phyloP scores from a whole-genome alignment of 805 yeast species.

The Candida orba region DNA sequence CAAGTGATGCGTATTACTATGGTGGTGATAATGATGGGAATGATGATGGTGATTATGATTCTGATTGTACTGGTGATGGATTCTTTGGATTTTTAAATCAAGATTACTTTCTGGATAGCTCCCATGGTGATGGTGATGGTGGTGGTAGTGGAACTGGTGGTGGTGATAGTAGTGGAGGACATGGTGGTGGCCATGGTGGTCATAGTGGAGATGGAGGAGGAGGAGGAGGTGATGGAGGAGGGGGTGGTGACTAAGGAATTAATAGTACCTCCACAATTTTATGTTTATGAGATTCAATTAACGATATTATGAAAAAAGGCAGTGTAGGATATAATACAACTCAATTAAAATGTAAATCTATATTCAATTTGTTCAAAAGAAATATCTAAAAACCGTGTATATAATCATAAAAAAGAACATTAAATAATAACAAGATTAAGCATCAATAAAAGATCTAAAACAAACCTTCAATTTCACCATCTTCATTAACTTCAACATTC shows the following conservation, averaged over 20 bases:
- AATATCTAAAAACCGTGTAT: background rate
- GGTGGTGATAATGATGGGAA: too few species aligned
- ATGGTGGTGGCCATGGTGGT: background rate
- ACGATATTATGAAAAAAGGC: too few species aligned
- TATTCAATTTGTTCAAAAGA: background rate
- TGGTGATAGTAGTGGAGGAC: background rate
- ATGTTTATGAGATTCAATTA: too few species aligned
- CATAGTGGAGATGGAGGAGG: background rate
- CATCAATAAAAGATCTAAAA: constrained; percentile 43
- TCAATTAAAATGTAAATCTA: too few species aligned
- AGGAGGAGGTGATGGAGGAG: too few species aligned
- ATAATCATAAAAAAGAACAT: background rate
- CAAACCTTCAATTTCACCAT: constrained; percentile 80
- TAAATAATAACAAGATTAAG: background rate
- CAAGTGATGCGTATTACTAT: too few species aligned
- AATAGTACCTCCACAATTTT: background rate
- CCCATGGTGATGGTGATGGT: background rate
- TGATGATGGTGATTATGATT: too few species aligned
- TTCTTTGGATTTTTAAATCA: too few species aligned
- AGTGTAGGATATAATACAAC: too few species aligned
- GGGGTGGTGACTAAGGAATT: too few species aligned
- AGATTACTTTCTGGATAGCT: too few species aligned
- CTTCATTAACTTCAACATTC: constrained; percentile 76
- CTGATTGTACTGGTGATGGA: too few species aligned
- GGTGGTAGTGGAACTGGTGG: background rate